A percentile compares a stretch with the other conserved stretches of the same genome.
These are phyloP conservation scores for Theileria annulata DNA, from an alignment of 169 alveolate species.

Conservation along the genomic window DNA sequence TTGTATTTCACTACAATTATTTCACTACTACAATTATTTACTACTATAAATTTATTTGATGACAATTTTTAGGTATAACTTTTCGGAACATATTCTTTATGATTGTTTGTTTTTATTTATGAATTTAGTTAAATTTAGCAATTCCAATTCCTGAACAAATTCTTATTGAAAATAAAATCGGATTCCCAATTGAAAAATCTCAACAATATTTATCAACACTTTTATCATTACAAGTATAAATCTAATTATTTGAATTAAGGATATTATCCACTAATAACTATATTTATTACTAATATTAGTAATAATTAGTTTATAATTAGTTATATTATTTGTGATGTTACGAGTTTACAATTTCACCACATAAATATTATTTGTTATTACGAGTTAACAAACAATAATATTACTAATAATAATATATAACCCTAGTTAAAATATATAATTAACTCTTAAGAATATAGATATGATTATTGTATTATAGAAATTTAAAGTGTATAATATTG, in stretches of 20 bases:
- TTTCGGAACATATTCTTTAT: slow-evolving; percentile 48
- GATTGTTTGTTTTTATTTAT: slow-evolving; percentile 33
- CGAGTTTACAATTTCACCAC: too few relatives aligned
- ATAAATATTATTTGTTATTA: too few relatives aligned
- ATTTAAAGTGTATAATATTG: not conserved
- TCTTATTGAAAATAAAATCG: slow-evolving; percentile 41
- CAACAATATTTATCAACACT: slow-evolving; percentile 23
- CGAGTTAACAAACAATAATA: too few relatives aligned
- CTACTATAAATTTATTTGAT: not conserved
- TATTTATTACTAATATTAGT: too few relatives aligned
- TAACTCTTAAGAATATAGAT: not conserved
- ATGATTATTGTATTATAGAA: too few relatives aligned
- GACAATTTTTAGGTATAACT: slow-evolving; percentile 31
- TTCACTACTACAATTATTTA: too few relatives aligned
- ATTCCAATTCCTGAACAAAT: slow-evolving; percentile 56
- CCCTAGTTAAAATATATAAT: not conserved
- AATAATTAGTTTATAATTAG: too few relatives aligned
- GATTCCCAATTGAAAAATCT: slow-evolving; percentile 55
- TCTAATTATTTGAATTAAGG: too few relatives aligned
- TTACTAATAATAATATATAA: not conserved
- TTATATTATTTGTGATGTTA: too few relatives aligned
- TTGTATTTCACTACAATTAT: too few relatives aligned
- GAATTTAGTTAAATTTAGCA: slow-evolving; percentile 9
- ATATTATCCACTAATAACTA: too few relatives aligned
- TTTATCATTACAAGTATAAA: slow-evolving; percentile 39